Evolutionary conservation across 202 grass and related monocot genomes (phyloP).

Genomic region (Schoenoplectus triqueter): DNA sequence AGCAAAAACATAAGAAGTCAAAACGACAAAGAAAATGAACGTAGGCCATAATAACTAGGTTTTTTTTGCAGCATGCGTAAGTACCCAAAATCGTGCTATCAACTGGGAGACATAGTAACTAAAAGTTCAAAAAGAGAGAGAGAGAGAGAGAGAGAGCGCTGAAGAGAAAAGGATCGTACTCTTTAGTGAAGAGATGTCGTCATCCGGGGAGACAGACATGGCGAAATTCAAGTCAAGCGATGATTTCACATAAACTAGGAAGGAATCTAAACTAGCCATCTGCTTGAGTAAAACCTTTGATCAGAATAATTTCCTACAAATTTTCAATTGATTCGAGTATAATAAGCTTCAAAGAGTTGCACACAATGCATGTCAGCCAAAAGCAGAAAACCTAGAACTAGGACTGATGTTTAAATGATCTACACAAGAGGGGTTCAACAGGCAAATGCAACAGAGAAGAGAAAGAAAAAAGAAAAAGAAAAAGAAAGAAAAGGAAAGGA

Average conservation of each 20-base stretch:
- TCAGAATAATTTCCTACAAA: too few species aligned
- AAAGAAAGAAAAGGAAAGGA: too few species aligned
- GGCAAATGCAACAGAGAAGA: too few species aligned
- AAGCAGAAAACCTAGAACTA: too few species aligned
- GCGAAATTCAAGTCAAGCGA: not conserved
- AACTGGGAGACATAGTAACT: not conserved
- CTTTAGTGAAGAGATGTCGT: constrained; percentile 9
- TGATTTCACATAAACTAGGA: not conserved
- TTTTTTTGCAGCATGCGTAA: not conserved
- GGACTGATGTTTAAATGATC: too few species aligned
- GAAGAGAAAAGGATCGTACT: not conserved
- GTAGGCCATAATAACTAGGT: not conserved
- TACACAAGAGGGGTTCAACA: too few species aligned
- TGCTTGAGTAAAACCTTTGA: not conserved
- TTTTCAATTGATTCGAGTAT: too few species aligned
- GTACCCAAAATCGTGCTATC: not conserved
- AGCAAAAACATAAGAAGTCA: not conserved
- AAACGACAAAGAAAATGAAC: not conserved
- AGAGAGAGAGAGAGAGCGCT: not conserved
- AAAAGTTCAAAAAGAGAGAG: not conserved
- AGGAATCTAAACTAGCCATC: not conserved
- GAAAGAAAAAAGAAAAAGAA: too few species aligned
- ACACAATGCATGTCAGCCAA: too few species aligned
- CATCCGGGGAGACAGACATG: not conserved
- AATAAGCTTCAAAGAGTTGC: too few species aligned